Evolutionary conservation across 2,329 filamentous ascomycete genomes (phyloP).

Genomic region (Cyanodermella asteris): DNA sequence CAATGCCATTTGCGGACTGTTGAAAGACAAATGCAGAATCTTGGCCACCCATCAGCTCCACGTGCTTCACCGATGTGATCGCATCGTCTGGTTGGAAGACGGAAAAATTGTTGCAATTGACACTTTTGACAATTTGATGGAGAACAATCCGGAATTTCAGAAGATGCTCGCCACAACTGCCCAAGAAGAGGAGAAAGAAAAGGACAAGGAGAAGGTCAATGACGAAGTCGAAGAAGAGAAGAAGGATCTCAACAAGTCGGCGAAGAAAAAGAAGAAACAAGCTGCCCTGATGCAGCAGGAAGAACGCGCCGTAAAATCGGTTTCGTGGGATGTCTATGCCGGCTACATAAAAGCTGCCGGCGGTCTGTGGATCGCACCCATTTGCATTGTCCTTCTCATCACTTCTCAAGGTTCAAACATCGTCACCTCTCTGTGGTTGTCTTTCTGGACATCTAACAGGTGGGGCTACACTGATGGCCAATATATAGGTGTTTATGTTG

Average conservation of each 20-base stretch:
- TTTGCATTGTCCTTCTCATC: conserved; percentile 42
- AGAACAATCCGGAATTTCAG: conserved; percentile 53
- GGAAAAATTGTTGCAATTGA: conserved; percentile 69
- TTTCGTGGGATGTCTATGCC: conserved; percentile 59
- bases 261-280: conserved; percentile 22
- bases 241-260: conserved; percentile 21
- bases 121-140: conserved; percentile 76
- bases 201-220: conserved; percentile 24
- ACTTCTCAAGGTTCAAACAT: conserved; percentile 70
- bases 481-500: conserved; percentile 52
- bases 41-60: conserved; percentile 90
- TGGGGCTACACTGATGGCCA: conserved; percentile 43
- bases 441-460: conserved; percentile 73
- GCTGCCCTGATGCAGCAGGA: conserved; percentile 24
- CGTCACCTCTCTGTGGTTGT: conserved; percentile 73
- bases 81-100: conserved; percentile 81
- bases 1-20: conserved; percentile 70
- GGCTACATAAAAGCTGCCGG: conserved; percentile 60
- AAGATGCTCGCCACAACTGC: conserved; percentile 63
- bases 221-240: conserved; percentile 28
- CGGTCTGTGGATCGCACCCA: conserved; percentile 42
- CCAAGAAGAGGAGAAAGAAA: conserved; percentile 31
- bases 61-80: conserved; percentile 72
- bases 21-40: conserved; percentile 75
- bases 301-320: conserved; percentile 46